phyloP scores from a whole-genome alignment of 768 basidiomycete genomes.

The Pleurotus citrinopileatus region DNA sequence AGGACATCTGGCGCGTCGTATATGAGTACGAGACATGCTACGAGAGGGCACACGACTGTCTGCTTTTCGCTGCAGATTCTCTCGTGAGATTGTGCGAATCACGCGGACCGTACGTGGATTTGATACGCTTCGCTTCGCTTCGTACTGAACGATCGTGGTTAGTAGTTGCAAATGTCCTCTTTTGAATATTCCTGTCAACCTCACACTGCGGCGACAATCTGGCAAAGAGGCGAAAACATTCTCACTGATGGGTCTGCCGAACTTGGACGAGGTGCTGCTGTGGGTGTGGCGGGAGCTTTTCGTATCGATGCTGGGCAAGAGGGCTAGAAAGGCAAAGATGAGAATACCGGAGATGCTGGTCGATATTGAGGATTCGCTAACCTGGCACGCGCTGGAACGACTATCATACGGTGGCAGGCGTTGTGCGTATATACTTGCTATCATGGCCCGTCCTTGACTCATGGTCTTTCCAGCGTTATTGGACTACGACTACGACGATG shows the following conservation, averaged over 20 bases:
- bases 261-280: conserved; percentile 36
- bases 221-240: conserved; percentile 41
- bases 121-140: conserved; percentile 6
- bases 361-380: conserved; percentile 52
- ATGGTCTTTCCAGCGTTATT: neutral
- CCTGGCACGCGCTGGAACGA: conserved; percentile 49
- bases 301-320: conserved; percentile 47
- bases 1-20: conserved; percentile 59
- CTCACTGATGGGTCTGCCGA: conserved; percentile 31
- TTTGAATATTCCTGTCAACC: conserved; percentile 30
- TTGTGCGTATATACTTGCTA: conserved; percentile 25
- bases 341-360: conserved; percentile 50
- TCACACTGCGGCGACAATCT: conserved; percentile 30
- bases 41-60: conserved; percentile 48
- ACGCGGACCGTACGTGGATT: conserved; percentile 27
- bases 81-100: conserved; percentile 30
- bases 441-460: conserved; percentile 2
- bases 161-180: conserved; percentile 45
- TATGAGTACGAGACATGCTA: conserved; percentile 59
- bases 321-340: conserved; percentile 24
- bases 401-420: conserved; percentile 52
- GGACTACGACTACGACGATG: conserved; percentile 11
- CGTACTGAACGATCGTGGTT: neutral
- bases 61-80: conserved; percentile 47
- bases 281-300: conserved; percentile 76